These are phyloP conservation scores for Diaporthe batatas DNA, from an alignment of 2,329 filamentous ascomycete species.

Conservation along the genomic window DNA sequence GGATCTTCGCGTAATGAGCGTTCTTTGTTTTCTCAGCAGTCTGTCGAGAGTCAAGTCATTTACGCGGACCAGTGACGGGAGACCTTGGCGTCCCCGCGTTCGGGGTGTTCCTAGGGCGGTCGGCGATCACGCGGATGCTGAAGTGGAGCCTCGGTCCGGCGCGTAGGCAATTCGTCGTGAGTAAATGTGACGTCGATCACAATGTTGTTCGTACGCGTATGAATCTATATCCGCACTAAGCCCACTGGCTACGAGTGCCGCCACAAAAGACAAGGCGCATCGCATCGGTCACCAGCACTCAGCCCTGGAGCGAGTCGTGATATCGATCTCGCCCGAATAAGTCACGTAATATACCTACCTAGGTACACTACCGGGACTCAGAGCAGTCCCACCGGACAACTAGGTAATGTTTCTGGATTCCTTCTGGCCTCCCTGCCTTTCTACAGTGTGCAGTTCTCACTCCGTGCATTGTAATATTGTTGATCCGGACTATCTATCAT, in stretches of 20 bases:
- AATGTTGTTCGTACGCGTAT: neutral
- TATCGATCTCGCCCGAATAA: no score
- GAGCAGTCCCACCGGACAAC: no score
- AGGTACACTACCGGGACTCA: no score
- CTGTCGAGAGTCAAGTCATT: neutral
- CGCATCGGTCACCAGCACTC: neutral
- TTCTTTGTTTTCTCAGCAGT: neutral
- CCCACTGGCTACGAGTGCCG: neutral
- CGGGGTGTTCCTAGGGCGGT: constrained; percentile 25
- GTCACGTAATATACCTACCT: no score
- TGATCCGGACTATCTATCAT: no score
- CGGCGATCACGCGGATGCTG: constrained; percentile 20
- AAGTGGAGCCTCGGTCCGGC: constrained; percentile 14
- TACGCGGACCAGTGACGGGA: constrained; percentile 12
- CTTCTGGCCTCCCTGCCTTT: no score
- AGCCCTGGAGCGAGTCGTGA: no score
- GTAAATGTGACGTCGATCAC: neutral
- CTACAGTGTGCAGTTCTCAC: no score
- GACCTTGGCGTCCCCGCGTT: constrained; percentile 25
- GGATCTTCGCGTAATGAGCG: neutral
- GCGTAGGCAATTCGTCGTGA: neutral
- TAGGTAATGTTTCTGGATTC: no score
- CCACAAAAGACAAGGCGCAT: no score
- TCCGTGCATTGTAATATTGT: no score
- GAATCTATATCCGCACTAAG: neutral